Base-by-base conservation (phyloP, 768 basidiomycete species). In the Asterophora lycoperdoides region DNA sequence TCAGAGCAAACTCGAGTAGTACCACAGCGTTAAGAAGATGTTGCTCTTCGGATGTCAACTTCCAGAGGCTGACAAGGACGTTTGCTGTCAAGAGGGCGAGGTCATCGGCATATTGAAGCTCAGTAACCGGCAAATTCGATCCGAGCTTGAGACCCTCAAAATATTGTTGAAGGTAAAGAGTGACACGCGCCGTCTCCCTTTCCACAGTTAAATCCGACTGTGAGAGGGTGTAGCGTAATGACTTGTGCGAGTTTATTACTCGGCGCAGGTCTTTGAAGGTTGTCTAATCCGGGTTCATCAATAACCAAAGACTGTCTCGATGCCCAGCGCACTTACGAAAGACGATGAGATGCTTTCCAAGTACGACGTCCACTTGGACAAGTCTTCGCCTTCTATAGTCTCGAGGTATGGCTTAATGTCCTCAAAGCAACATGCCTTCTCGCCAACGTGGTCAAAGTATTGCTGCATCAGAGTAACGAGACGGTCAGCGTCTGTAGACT, bases 81-180 rank as follows among this genome's bases (percentile, higher is more conserved):
- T 85, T 85, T 2, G 76, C 84, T 5, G 86, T 81, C 17, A 96
- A 70, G 20, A 94, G 73, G 19, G 77, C 83, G 28, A 95, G 76
- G 59, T 94, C 93, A 57, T 96, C 93, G 1, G 81, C 87, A 14
- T 86, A 89, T 60, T 95, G 93, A 19, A 93, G 72, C 57, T 95
- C 93, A 0, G 89, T 87, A 4, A 72, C 62, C 7, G 84, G 79
- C 15, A 94, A 73, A 43, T 77, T 69, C 35, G 70, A 67, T 39
- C 91, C 91, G 2, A 92, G 69, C 15, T 77, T 70, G 23, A 94
- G 73, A 14, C 78, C 84, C 3, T 79, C 72, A 26, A 87, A 66
- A 61, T 93, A 95, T 46, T 77, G 73, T 52, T 71, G 64, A 7
- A 77, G 67, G 59, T 84, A 89, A 26, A 73, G 61, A 17, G 66